These are phyloP conservation scores for Aspergillus melleus DNA, from an alignment of 2,329 filamentous ascomycete genomes.

Conservation along the genomic window DNA sequence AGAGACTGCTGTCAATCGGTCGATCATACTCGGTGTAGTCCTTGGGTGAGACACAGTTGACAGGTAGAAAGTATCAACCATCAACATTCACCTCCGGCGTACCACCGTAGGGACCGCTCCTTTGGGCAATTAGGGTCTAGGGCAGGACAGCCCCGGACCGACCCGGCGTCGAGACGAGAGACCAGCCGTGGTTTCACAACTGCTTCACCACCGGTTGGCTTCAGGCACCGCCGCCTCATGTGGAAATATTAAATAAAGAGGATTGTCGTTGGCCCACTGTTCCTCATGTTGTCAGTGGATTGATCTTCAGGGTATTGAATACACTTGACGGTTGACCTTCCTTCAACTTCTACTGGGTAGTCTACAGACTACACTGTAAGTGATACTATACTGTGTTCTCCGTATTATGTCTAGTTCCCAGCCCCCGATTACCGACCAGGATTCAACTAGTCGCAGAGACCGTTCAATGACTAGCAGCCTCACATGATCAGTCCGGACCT, in stretches of 20 bases:
- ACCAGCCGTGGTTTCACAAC: slow-evolving; percentile 18
- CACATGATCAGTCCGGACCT: background rate
- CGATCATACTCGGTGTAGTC: too few relatives aligned
- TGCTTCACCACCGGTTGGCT: slow-evolving; percentile 15
- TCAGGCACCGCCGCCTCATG: slow-evolving; percentile 19
- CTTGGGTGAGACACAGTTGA: background rate
- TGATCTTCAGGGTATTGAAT: background rate
- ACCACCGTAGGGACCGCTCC: too few relatives aligned
- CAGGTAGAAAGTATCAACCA: too few relatives aligned
- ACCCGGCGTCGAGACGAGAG: background rate
- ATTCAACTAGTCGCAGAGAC: too few relatives aligned
- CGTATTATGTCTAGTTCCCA: too few relatives aligned
- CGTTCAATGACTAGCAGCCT: too few relatives aligned
- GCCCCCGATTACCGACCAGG: too few relatives aligned
- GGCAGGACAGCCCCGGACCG: slow-evolving; percentile 14
- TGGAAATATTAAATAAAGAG: slow-evolving; percentile 1
- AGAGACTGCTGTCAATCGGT: too few relatives aligned
- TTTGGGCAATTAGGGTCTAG: slow-evolving; percentile 26
- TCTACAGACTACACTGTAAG: too few relatives aligned
- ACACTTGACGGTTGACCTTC: too few relatives aligned
- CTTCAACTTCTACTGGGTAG: background rate
- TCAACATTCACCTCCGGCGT: background rate
- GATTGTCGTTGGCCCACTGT: slow-evolving; percentile 11
- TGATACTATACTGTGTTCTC: too few relatives aligned
- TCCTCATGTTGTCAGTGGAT: background rate